Evolutionary conservation across 345 rosid genomes (phyloP).

Genomic region (Leavenworthia alabamica): DNA sequence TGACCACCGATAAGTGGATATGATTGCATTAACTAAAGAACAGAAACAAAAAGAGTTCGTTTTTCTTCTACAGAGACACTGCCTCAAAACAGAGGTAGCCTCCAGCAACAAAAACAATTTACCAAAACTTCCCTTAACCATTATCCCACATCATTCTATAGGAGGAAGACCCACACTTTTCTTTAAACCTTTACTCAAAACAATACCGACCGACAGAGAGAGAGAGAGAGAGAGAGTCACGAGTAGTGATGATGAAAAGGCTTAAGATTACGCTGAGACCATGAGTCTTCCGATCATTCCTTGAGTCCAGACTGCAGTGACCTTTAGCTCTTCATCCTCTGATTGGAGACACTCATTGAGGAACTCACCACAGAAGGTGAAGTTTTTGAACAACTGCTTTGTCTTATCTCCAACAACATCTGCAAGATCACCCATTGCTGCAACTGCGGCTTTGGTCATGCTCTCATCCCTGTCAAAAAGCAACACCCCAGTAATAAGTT

Average conservation of each 20-base stretch:
- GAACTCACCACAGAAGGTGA: constrained; percentile 51
- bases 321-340: constrained; percentile 79
- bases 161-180: constrained; percentile 18
- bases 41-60: neutral
- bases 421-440: constrained; percentile 92
- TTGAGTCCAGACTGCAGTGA: constrained; percentile 80
- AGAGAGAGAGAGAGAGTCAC: neutral
- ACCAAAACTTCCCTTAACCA: constrained; percentile 10
- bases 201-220: constrained; percentile 15
- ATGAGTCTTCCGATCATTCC: constrained; percentile 77
- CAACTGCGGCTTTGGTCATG: constrained; percentile 83
- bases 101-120: constrained; percentile 6
- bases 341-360: constrained; percentile 70
- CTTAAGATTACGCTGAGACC: constrained; percentile 31
- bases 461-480: constrained; percentile 58
- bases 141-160: constrained; percentile 15
- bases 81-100: constrained; percentile 5
- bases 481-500: neutral
- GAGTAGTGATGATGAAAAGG: neutral
- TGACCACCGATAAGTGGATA: constrained; percentile 23
- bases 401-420: constrained; percentile 73
- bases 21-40: constrained; percentile 1
- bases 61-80: neutral
- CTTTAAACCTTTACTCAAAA: constrained; percentile 15
- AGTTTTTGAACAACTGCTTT: constrained; percentile 57